A percentile compares a stretch with the other conserved stretches of the same genome.
phyloP scores from a whole-genome alignment of 306 rosid species.

The Begonia fuchsioides region DNA sequence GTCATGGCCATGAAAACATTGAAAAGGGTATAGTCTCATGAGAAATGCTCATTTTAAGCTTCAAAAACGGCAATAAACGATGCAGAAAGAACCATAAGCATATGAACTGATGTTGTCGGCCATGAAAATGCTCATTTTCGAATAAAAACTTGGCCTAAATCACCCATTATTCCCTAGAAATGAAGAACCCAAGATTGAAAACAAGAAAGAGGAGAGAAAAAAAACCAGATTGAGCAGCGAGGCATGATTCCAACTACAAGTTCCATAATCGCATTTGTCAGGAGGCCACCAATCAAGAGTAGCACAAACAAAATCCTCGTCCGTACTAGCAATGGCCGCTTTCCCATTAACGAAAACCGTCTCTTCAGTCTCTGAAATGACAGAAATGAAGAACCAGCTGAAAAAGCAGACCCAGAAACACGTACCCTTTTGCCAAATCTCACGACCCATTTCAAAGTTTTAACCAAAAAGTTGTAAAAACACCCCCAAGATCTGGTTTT shows the following conservation, averaged over 20 bases:
- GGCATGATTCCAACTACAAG: constrained; percentile 83
- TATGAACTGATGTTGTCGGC: too few relatives aligned
- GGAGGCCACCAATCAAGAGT: constrained; percentile 99
- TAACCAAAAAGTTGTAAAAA: too few relatives aligned
- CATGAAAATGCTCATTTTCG: too few relatives aligned
- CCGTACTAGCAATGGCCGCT: constrained; percentile 42
- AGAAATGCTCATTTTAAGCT: too few relatives aligned
- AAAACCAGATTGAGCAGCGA: constrained; percentile 82
- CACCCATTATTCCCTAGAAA: neutral
- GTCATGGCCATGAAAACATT: neutral
- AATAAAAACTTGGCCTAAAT: too few relatives aligned
- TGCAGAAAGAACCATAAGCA: too few relatives aligned
- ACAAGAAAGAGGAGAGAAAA: neutral
- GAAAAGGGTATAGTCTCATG: too few relatives aligned
- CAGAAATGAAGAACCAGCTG: constrained; percentile 20
- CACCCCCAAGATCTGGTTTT: neutral
- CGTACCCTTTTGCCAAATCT: constrained; percentile 31
- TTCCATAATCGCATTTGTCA: constrained; percentile 86
- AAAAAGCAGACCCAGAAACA: constrained; percentile 32
- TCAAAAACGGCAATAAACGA: too few relatives aligned
- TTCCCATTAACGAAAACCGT: constrained; percentile 38
- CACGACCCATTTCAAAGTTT: constrained; percentile 41
- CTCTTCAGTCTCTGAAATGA: constrained; percentile 28
- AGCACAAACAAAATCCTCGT: constrained; percentile 83
- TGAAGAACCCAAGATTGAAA: neutral